A percentile compares a stretch with the other conserved stretches of the same genome.
Evolutionary conservation across 768 basidiomycete species (phyloP).

Genomic region (Chlorophyllum brunneum): DNA sequence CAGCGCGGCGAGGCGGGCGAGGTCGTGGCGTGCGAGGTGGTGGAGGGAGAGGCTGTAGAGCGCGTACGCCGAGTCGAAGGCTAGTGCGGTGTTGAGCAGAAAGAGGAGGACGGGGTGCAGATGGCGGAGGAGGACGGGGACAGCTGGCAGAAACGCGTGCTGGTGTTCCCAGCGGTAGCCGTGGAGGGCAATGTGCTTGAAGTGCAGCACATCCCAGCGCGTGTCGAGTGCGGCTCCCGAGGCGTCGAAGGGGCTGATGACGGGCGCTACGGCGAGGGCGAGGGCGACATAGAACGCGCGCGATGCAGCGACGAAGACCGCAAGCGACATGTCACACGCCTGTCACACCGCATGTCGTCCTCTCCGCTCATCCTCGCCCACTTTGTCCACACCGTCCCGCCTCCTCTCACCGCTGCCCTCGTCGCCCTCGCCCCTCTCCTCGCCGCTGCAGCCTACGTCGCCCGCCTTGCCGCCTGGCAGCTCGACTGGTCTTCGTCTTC

Average conservation of each 20-base stretch:
- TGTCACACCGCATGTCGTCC: no score
- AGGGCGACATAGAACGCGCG: conserved; percentile 24
- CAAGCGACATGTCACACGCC: not conserved
- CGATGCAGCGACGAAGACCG: conserved; percentile 16
- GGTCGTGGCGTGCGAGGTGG: conserved; percentile 47
- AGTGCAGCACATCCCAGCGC: conserved; percentile 91
- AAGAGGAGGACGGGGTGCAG: conserved; percentile 19
- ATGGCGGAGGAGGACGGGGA: conserved; percentile 36
- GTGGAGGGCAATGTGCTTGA: conserved; percentile 57
- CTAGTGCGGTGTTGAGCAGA: conserved; percentile 34
- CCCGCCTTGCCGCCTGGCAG: conserved; percentile 58
- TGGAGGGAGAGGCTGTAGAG: conserved; percentile 58
- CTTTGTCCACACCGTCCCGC: conserved; percentile 41
- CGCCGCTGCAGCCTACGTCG: conserved; percentile 32
- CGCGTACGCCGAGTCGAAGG: conserved; percentile 39
- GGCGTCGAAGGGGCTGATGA: conserved; percentile 35
- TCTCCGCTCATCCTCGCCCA: conserved; percentile 34
- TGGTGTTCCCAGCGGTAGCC: conserved; percentile 70
- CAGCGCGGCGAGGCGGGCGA: conserved; percentile 58
- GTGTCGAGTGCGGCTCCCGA: conserved; percentile 24
- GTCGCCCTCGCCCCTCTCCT: conserved; percentile 59
- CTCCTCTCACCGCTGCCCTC: conserved; percentile 57
- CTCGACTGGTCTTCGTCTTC: conserved; percentile 56
- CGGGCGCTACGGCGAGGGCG: conserved; percentile 17
- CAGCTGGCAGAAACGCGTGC: conserved; percentile 84